Percentiles rank a stretch among this genome's conserved stretches.
phyloP scores from a whole-genome alignment of 2,329 filamentous ascomycete species.

The Sarocladium brachiariae region DNA sequence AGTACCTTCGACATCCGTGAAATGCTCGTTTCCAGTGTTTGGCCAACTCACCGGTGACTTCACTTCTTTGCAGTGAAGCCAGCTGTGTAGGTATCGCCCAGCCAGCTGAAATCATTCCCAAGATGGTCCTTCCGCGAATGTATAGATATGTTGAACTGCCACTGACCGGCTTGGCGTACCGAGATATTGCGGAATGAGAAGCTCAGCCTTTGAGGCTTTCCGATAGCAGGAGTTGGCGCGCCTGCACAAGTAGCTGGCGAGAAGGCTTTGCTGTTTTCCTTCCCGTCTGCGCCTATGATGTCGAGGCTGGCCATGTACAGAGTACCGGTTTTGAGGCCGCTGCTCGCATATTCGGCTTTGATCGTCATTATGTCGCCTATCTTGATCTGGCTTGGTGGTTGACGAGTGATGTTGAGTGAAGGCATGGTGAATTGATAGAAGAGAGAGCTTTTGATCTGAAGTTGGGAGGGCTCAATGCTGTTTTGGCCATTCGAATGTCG shows the following conservation, averaged over 20 bases:
- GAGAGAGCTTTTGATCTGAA: too few species aligned
- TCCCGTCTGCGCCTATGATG: background rate
- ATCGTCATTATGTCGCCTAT: background rate
- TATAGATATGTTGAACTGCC: background rate
- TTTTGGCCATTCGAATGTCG: background rate
- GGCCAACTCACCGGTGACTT: background rate
- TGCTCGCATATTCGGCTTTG: background rate
- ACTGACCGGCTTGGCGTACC: background rate
- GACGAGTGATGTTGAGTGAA: background rate
- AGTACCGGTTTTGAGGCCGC: background rate
- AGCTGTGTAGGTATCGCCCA: background rate
- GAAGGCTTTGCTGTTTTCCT: background rate
- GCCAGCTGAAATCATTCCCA: background rate
- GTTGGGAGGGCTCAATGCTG: too few species aligned
- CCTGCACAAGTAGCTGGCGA: background rate
- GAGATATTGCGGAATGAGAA: background rate
- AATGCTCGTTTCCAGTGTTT: too few species aligned
- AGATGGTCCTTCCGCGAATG: background rate
- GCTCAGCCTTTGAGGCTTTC: slow-evolving; percentile 3
- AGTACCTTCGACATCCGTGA: too few species aligned
- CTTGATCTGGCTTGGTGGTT: background rate
- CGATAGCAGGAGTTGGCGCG: background rate
- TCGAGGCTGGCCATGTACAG: slow-evolving; percentile 2
- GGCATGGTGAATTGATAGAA: background rate
- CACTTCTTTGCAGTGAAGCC: background rate